A percentile compares a stretch with the other conserved stretches of the same genome.
Evolutionary conservation across 2,329 filamentous ascomycete genomes (phyloP).

Genomic region (Fusarium armeniacum): DNA sequence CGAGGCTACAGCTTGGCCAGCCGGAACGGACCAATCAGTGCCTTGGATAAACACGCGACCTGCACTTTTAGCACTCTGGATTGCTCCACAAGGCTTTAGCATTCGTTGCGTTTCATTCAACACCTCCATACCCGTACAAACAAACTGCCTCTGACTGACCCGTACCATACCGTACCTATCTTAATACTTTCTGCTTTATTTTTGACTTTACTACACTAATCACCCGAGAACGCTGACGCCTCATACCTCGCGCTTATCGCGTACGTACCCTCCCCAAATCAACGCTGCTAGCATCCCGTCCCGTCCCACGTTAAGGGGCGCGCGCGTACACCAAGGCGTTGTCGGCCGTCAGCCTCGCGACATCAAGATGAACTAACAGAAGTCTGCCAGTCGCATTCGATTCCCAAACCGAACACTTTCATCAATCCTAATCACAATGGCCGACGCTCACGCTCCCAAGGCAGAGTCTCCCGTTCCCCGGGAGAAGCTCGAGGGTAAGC

Average conservation of each 20-base stretch:
- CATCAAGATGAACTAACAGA: constrained; percentile 28
- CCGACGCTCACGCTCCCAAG: constrained; percentile 56
- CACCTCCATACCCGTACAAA: constrained; percentile 9
- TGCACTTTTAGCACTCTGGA: constrained; percentile 16
- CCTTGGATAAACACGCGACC: constrained; percentile 36
- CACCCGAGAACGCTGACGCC: constrained; percentile 32
- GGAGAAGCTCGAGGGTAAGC: constrained; percentile 82
- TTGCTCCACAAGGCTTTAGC: constrained; percentile 41
- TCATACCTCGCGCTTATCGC: constrained; percentile 8
- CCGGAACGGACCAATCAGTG: constrained; percentile 28
- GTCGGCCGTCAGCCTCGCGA: constrained; percentile 37
- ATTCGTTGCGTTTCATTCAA: constrained; percentile 36
- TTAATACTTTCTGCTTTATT: constrained; percentile 20
- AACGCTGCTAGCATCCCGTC: constrained; percentile 22
- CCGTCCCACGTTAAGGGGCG: constrained; percentile 21
- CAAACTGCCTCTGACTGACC: constrained; percentile 14
- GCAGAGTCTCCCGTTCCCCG: constrained; percentile 65
- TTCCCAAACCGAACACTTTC: constrained; percentile 31
- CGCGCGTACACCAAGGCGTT: constrained; percentile 36
- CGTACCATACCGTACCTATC: background rate
- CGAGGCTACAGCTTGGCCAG: constrained; percentile 28
- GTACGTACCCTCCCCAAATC: constrained; percentile 29
- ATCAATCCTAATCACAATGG: constrained; percentile 50
- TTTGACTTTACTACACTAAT: constrained; percentile 12
- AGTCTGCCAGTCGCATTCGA: constrained; percentile 21